These are phyloP conservation scores for Xylaria multiplex DNA, from an alignment of 2,329 filamentous ascomycete species.

Conservation along the genomic window DNA sequence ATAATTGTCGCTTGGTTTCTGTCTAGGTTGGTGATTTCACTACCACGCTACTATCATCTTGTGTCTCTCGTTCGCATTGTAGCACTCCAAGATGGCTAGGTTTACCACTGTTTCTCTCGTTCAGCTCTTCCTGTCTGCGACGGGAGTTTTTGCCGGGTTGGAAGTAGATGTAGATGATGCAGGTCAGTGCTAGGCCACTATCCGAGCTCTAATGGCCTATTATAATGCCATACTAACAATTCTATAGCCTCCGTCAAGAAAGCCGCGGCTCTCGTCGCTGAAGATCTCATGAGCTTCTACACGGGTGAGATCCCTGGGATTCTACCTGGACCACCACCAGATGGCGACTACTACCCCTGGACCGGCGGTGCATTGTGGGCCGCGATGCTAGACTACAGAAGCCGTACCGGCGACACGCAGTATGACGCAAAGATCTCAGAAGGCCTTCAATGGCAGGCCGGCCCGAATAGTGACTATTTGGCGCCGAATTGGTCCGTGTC, in stretches of 20 bases:
- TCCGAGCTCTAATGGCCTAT: neutral
- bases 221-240: constrained; percentile 16
- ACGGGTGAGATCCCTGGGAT: constrained; percentile 43
- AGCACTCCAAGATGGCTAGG: constrained; percentile 38
- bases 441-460: constrained; percentile 57
- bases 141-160: constrained; percentile 40
- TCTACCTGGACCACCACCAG: constrained; percentile 34
- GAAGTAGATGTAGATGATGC: constrained; percentile 42
- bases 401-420: constrained; percentile 60
- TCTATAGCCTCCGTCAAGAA: constrained; percentile 44
- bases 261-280: constrained; percentile 45
- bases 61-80: constrained; percentile 27
- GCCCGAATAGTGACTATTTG: constrained; percentile 56
- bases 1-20: neutral
- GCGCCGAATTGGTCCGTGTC: constrained; percentile 51
- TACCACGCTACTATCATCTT: constrained; percentile 16
- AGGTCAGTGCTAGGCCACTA: constrained; percentile 34
- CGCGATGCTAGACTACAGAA: constrained; percentile 63
- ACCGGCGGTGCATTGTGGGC: constrained; percentile 62
- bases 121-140: constrained; percentile 38
- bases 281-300: constrained; percentile 48
- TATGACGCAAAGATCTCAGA: constrained; percentile 59
- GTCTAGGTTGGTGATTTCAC: neutral
- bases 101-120: constrained; percentile 32
- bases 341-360: constrained; percentile 62